These are phyloP conservation scores for Flaveria linearis DNA, from an alignment of 129 eudicot species.

Conservation along the genomic window DNA sequence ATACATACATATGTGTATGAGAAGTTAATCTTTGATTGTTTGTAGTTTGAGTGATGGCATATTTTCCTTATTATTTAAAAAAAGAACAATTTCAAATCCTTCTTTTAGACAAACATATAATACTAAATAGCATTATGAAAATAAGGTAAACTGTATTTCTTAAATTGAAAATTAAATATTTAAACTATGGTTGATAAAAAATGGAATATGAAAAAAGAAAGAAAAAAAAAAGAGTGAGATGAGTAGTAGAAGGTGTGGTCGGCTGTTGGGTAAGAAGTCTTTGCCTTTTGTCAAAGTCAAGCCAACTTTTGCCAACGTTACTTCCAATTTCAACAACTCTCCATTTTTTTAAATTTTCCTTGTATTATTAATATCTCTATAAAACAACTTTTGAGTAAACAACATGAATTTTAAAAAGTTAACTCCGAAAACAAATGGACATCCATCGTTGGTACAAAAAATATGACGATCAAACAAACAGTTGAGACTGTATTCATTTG, in stretches of 20 bases:
- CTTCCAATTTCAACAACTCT: conserved; percentile 22
- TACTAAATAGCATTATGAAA: background rate
- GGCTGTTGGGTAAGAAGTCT: conserved; percentile 47
- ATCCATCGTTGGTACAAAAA: too few species aligned
- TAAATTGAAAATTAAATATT: background rate
- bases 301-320: conserved; percentile 57
- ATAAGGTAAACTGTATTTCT: background rate
- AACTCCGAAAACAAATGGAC: too few species aligned
- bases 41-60: too few species aligned
- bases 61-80: too few species aligned
- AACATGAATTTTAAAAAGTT: too few species aligned
- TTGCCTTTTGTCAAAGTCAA: conserved; percentile 58
- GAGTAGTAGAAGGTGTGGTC: conserved; percentile 27
- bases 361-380: too few species aligned
- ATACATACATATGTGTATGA: too few species aligned
- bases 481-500: too few species aligned
- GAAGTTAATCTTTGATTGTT: too few species aligned
- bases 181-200: background rate
- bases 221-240: conserved; percentile 17
- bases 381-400: too few species aligned
- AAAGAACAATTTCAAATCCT: background rate
- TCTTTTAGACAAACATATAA: background rate
- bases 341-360: background rate
- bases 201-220: background rate
- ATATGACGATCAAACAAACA: too few species aligned